A percentile compares a stretch with the other conserved stretches of the same genome.
phyloP scores from a whole-genome alignment of 1,284 basidiomycete species.

The Ganoderma sp. region DNA sequence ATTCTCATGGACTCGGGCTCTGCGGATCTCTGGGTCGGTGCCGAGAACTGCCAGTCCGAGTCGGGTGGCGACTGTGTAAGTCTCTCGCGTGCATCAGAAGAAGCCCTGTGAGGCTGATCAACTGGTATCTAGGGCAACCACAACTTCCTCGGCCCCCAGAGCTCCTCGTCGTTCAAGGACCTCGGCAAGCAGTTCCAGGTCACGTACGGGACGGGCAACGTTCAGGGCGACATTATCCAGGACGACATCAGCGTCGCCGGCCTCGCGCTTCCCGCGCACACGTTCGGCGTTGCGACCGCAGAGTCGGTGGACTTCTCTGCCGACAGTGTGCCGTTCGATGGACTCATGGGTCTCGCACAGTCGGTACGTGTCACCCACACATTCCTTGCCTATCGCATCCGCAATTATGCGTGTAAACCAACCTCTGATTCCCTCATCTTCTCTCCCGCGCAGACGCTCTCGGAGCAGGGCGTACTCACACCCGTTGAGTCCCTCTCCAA shows the following conservation, averaged over 20 bases:
- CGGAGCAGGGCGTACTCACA: conserved; percentile 69
- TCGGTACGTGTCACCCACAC: conserved; percentile 50
- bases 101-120: conserved; percentile 6
- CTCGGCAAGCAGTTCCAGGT: conserved; percentile 65
- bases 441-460: conserved; percentile 52
- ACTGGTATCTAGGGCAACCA: conserved; percentile 56
- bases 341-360: conserved; percentile 84
- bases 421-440: not conserved
- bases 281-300: conserved; percentile 71
- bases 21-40: conserved; percentile 83
- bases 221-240: conserved; percentile 67
- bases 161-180: conserved; percentile 71
- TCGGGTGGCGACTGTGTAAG: conserved; percentile 59
- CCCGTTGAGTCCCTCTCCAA: conserved; percentile 77
- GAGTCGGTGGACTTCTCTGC: conserved; percentile 72
- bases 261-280: conserved; percentile 64
- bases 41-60: conserved; percentile 57
- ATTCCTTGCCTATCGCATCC: not conserved
- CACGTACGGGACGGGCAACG: conserved; percentile 79
- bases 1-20: conserved; percentile 89
- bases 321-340: conserved; percentile 68
- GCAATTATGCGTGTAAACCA: not conserved
- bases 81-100: conserved; percentile 20
- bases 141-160: conserved; percentile 65
- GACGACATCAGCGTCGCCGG: conserved; percentile 78